Evolutionary conservation across 495 filamentous ascomycete genomes (phyloP).

Genomic region (Coniosporium apollinis): DNA sequence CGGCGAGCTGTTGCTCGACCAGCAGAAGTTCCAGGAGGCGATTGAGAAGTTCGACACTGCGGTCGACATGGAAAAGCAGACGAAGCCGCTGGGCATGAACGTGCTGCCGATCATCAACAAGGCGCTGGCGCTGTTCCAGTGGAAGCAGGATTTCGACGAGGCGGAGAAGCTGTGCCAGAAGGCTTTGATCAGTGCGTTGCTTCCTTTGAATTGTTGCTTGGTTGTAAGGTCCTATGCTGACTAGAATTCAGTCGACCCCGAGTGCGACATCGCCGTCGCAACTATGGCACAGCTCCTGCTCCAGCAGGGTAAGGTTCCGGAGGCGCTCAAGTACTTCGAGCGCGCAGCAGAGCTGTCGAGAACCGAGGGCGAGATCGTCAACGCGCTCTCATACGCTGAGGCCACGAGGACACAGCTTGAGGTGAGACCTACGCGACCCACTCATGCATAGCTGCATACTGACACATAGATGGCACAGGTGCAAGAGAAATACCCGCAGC

Average conservation of each 20-base stretch:
- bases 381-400: slow-evolving; percentile 87
- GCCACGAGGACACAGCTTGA: slow-evolving; percentile 92
- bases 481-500: slow-evolving; percentile 94
- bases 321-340: slow-evolving; percentile 94
- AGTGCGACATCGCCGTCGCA: slow-evolving; percentile 96
- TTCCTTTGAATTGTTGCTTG: no score
- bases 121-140: slow-evolving; percentile 89
- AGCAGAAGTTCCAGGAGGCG: slow-evolving; percentile 84
- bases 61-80: slow-evolving; percentile 91
- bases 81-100: slow-evolving; percentile 88
- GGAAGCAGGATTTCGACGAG: slow-evolving; percentile 89
- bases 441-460: background rate
- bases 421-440: slow-evolving; percentile 11
- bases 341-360: slow-evolving; percentile 87
- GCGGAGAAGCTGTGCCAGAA: slow-evolving; percentile 94
- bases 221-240: slow-evolving; percentile 9
- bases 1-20: slow-evolving; percentile 93
- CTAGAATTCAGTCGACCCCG: slow-evolving; percentile 64
- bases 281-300: slow-evolving; percentile 98
- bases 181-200: slow-evolving; percentile 81
- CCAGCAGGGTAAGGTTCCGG: slow-evolving; percentile 91
- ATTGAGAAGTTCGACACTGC: slow-evolving; percentile 98
- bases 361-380: slow-evolving; percentile 89
- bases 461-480: slow-evolving; percentile 27
- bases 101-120: slow-evolving; percentile 98